Percentiles rank a stretch among this genome's conserved stretches.
These are phyloP conservation scores for Tremellales sp. DNA, from an alignment of 1,284 basidiomycete genomes.

Conservation along the genomic window DNA sequence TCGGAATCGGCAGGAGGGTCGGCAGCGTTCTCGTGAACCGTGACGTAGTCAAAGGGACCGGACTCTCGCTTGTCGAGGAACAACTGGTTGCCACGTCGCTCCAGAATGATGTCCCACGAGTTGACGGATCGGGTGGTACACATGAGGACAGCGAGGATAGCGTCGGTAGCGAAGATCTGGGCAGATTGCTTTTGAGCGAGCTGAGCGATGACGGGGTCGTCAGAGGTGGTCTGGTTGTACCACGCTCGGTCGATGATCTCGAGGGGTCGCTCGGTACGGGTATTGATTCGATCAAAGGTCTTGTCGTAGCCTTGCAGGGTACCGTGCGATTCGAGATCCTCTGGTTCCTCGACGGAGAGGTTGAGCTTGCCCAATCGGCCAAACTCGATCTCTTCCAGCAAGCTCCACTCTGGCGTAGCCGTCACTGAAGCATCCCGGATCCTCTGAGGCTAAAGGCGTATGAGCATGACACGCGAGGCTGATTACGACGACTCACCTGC, in stretches of 20 bases:
- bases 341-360: conserved; percentile 85
- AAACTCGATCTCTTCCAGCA: conserved; percentile 98
- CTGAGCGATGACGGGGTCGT: conserved; percentile 86
- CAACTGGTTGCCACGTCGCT: conserved; percentile 86
- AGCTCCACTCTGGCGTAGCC: conserved; percentile 85
- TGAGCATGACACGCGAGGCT: not conserved
- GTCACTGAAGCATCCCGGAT: conserved; percentile 91
- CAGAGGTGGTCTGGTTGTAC: conserved; percentile 95
- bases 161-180: conserved; percentile 89
- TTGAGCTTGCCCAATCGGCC: conserved; percentile 85
- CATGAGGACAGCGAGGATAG: conserved; percentile 95
- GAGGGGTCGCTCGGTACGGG: conserved; percentile 83
- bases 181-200: conserved; percentile 73
- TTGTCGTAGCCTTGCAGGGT: conserved; percentile 92
- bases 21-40: conserved; percentile 96
- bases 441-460: conserved; percentile 66
- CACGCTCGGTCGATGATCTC: conserved; percentile 92
- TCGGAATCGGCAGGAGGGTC: conserved; percentile 88
- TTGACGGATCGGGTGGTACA: conserved; percentile 91
- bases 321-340: conserved; percentile 81
- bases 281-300: conserved; percentile 90
- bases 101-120: conserved; percentile 97
- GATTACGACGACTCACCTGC: conserved; percentile 57
- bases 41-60: conserved; percentile 92
- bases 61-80: conserved; percentile 99